Evolutionary conservation across 2,329 filamentous ascomycete genomes (phyloP), one percentile per base, ranked within the genome.

Genomic region (Alternaria ventricosa): DNA sequence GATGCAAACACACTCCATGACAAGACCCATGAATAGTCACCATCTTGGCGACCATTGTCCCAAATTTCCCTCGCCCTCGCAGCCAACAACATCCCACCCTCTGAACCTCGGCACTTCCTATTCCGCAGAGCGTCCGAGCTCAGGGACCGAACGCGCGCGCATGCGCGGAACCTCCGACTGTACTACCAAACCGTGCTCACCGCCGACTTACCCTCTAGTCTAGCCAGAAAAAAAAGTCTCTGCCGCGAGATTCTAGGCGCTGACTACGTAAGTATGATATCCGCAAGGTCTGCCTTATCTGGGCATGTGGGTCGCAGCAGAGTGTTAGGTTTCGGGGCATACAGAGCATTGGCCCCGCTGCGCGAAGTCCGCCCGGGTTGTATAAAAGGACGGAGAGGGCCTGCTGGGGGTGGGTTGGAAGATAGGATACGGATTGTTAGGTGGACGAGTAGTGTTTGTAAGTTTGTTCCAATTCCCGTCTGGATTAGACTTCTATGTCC

Each of bases 241-340:
- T 68, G 61, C 60, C 63, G 65, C 36, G n/a, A 41, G 30, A 41
- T 10, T 60, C 65, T 66, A 56, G 65, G 60, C 57, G 45, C 55
- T 53, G 60, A 55, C 53, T 25, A 51, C 49, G 28, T 65, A 66
- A 55, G 54, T 63, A 72, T 74, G 69, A 68, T 59, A 20, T 55
- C 71, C 68, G 71, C 72, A 74, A 74, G 71, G 62, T 64, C 69
- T 60, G 59, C 72, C 69, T 54, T 67, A 66, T 73, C 65, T 66
- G 72, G 72, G 63, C 64, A 73, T 71, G 72, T 73, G 71, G 72
- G 72, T 63, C 70, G 44, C 18, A 49, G 30, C 49, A 54, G 33
- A 54, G 53, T 44, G 44, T 22, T 54, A 36, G 53, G 27, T 33
- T 27, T 41, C 20, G 55, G 55, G 46, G 45, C n/a, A 28, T 18